These are phyloP conservation scores for Sisymbrium altissimum DNA, from an alignment of 345 rosid genomes.

Conservation along the genomic window DNA sequence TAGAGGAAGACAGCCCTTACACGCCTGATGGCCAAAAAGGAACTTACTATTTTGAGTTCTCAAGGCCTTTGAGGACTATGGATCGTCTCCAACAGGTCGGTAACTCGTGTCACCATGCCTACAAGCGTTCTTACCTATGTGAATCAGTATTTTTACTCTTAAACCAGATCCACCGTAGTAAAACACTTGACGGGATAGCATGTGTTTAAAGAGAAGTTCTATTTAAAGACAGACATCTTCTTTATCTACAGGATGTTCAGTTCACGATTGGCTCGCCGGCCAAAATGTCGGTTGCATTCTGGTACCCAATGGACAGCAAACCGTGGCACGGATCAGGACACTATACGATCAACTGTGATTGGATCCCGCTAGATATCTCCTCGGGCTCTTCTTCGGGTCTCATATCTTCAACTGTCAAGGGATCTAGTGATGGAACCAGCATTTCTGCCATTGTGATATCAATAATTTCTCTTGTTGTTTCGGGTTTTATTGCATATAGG, in stretches of 20 bases:
- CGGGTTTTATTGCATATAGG: slow-evolving; percentile 63
- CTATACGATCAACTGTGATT: slow-evolving; percentile 77
- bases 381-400: slow-evolving; percentile 37
- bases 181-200: neutral
- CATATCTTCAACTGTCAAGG: slow-evolving; percentile 31
- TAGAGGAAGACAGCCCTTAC: slow-evolving; percentile 91
- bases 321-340: slow-evolving; percentile 91
- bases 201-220: neutral
- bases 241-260: slow-evolving; percentile 72
- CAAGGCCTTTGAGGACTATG: slow-evolving; percentile 89
- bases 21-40: slow-evolving; percentile 63
- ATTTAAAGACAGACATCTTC: neutral
- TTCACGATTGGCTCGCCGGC: slow-evolving; percentile 63
- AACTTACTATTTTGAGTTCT: slow-evolving; percentile 77
- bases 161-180: neutral
- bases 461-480: slow-evolving; percentile 50
- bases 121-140: neutral
- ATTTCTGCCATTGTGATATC: slow-evolving; percentile 64
- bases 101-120: slow-evolving; percentile 1
- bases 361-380: slow-evolving; percentile 69
- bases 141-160: neutral
- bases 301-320: slow-evolving; percentile 81
- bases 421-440: slow-evolving; percentile 52
- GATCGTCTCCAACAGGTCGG: slow-evolving; percentile 92
- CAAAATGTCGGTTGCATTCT: slow-evolving; percentile 85